Base-by-base conservation (phyloP, 352 stramenopile genomes). In the Phytophthora meadii region DNA sequence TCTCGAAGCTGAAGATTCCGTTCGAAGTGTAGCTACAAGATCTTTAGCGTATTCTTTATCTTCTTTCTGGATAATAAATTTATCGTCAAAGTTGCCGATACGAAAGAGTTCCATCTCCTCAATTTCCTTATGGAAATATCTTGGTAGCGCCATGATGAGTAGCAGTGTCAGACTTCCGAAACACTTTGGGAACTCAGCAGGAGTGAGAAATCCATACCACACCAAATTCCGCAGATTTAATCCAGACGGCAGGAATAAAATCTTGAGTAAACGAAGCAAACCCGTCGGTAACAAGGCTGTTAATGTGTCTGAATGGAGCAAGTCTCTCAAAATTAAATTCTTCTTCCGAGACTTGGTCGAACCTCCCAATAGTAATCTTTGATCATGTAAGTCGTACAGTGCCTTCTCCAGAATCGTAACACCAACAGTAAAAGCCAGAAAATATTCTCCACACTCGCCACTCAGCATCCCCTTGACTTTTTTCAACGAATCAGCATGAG, bases 141-240 rank as follows among this genome's bases (percentile, higher is more conserved):
- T 66, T 11, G 76, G 58, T 17, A 92, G 36, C 15, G 67, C 44
- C 39, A 87, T 60, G 24, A 87, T 54, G n/a, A 92, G 65, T 28
- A 88, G 27, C 17, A 78, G 50, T 5, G 74, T 76, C 15, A 92
- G 67, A 49, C 75, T 84, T 11, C 71, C 76, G 30, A 84, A 87
- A 42, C 81, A 88, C 46, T 78, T 81, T 1, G 81, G 81, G 39
- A 88, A 76, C 52, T 90, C 79, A 3, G 62, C 61, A 9, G 83
- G 81, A 12, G 70, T 46, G 11, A 89, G 14, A 51, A 92, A 92
- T 22, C 83, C 83, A 56, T 92, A 81, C 81, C 83, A 92, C 19
- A 88, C 81, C 41, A 92, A 70, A 37, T 92, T 92, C 8, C 83
- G 74, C 24, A 89, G 22, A 44, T 92, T 92, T 9, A 92, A 54